These are phyloP conservation scores for Litchi chinensis DNA, from an alignment of 345 rosid genomes.

Conservation along the genomic window DNA sequence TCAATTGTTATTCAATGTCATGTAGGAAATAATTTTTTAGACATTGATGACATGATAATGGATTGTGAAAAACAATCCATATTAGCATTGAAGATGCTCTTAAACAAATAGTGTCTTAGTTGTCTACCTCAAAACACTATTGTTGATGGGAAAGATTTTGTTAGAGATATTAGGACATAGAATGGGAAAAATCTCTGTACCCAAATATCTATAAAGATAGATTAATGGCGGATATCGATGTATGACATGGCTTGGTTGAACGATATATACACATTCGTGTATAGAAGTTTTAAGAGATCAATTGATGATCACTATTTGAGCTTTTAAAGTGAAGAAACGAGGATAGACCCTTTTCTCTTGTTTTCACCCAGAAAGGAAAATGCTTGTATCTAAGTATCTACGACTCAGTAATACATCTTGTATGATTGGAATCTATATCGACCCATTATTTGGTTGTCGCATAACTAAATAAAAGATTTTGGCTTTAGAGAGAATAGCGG, in stretches of 20 bases:
- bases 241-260: too few relatives aligned
- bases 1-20: too few relatives aligned
- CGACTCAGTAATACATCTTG: background rate
- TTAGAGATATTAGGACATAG: background rate
- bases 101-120: conserved; percentile 15
- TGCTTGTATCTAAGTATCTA: background rate
- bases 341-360: background rate
- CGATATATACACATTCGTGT: background rate
- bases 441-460: too few relatives aligned
- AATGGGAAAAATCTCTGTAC: conserved; percentile 10
- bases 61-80: too few relatives aligned
- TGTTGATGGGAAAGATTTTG: conserved; percentile 8
- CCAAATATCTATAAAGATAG: background rate
- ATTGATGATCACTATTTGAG: background rate
- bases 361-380: conserved; percentile 15
- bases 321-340: conserved; percentile 4
- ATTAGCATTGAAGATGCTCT: too few relatives aligned
- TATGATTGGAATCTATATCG: too few relatives aligned
- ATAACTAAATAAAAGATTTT: too few relatives aligned
- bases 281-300: background rate
- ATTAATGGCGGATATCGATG: background rate
- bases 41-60: too few relatives aligned
- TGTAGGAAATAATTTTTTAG: too few relatives aligned
- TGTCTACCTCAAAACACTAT: conserved; percentile 22
- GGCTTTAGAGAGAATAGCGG: too few relatives aligned